A percentile compares a stretch with the other conserved stretches of the same genome.
These are phyloP conservation scores for Backusella psychrophila DNA, from an alignment of 192 early-diverging fungal genomes.

Conservation along the genomic window DNA sequence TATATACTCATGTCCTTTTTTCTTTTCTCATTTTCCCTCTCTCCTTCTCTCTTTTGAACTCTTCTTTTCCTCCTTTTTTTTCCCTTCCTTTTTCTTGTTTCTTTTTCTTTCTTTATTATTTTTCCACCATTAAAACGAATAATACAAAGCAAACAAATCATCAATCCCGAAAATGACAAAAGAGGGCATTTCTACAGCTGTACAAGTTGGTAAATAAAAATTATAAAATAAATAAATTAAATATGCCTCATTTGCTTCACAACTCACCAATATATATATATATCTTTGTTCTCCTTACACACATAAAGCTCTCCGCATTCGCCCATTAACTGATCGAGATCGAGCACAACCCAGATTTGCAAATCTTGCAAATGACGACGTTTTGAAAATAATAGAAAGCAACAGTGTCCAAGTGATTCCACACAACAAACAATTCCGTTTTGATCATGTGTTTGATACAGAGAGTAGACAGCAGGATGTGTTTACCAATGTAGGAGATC, in stretches of 20 bases:
- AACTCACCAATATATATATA: not conserved
- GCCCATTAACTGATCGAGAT: conserved; percentile 28
- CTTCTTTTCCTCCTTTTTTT: not conserved
- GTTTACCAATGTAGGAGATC: conserved; percentile 20
- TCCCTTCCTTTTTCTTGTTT: not conserved
- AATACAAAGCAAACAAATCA: not conserved
- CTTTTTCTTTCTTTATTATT: not conserved
- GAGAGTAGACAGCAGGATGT: conserved; percentile 27
- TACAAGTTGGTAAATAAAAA: conserved; percentile 33
- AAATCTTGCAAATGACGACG: conserved; percentile 23
- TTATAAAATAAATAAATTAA: not conserved
- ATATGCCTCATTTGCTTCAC: not conserved
- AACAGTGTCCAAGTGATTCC: conserved; percentile 22
- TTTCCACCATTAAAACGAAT: not conserved
- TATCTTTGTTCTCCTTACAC: not conserved
- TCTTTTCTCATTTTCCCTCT: not conserved
- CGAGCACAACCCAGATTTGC: conserved; percentile 32
- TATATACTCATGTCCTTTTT: not conserved
- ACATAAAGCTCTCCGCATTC: conserved; percentile 25
- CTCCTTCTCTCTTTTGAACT: not conserved
- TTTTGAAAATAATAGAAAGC: conserved; percentile 21
- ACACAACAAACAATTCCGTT: conserved; percentile 28
- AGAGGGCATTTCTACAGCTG: conserved; percentile 22
- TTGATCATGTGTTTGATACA: conserved; percentile 33
- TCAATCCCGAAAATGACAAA: conserved; percentile 14